Base-by-base conservation (phyloP, 2,329 filamentous ascomycete species). In the Calonectria leucothoes region DNA sequence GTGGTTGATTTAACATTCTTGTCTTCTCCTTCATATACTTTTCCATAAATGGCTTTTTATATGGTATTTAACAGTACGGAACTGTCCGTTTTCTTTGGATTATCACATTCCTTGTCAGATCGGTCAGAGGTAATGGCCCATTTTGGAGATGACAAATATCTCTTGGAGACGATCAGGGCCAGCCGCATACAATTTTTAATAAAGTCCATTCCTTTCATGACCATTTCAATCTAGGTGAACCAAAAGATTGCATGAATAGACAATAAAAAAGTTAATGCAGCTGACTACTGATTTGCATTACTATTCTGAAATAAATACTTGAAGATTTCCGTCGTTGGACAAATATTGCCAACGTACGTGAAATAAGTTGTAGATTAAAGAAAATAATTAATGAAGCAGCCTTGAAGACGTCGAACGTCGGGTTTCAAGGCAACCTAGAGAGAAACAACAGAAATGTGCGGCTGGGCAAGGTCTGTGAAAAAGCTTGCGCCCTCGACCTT, bases 401-500 rank as follows among this genome's bases (percentile, higher is more conserved):
- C n/a, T 23, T 45, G 2, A 45, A 23, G 1, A 45, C 17, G 42
- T 8, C 42, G 42, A 23, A 23, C 42, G 6, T 45, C 4, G 42
- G 10, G 23, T 23, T 0, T 2, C 11, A 45, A 10, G 8, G 42
- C 15, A 11, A 17, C 23, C 52, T 57, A 69, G 15, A 72, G 65
- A 15, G 57, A 72, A 6, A 81, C 52, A 52, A 74, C 76, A 66
- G 78, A 72, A 39, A 87, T 67, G 74, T 86, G 86, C 29, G 83
- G 76, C 45, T 85, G 84, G 25, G 81, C 80, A 71, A 89, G 76
- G 72, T 89, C 82, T 0, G 86, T 89, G 63, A 87, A 88, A 76
- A 90, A 90, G 35, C 86, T 88, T 0, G 88, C 88, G 0, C 88
- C 88, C 70, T 83, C 82, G 27, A 88, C 85, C 59, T 76, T 82